A percentile compares a stretch with the other conserved stretches of the same genome.
These are phyloP conservation scores for Mycena albidolilacea DNA, from an alignment of 768 basidiomycete species.

Conservation along the genomic window DNA sequence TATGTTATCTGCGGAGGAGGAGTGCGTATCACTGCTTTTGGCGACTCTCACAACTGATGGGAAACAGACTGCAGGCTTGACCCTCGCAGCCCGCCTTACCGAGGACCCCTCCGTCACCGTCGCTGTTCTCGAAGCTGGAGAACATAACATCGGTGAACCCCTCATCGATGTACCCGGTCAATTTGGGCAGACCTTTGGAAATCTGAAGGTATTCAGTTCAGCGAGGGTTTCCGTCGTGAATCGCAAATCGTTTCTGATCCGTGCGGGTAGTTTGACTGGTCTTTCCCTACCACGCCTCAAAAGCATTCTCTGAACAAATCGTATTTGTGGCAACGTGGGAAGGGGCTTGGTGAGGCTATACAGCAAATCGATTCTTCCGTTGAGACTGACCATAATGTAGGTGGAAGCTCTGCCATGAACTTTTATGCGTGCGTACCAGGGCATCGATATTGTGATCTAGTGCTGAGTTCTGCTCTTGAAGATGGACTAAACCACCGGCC, in stretches of 20 bases:
- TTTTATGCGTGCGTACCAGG: slow-evolving; percentile 44
- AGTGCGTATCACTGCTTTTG: slow-evolving; percentile 20
- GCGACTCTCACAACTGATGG: not conserved
- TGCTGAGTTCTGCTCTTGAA: slow-evolving; percentile 11
- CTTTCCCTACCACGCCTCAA: slow-evolving; percentile 49
- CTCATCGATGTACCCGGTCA: slow-evolving; percentile 52
- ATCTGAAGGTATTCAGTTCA: slow-evolving; percentile 43
- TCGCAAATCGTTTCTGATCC: not conserved
- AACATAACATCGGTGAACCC: slow-evolving; percentile 50
- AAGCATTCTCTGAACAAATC: slow-evolving; percentile 44
- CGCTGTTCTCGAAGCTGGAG: slow-evolving; percentile 56
- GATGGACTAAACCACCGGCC: slow-evolving; percentile 51
- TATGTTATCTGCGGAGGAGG: slow-evolving; percentile 50
- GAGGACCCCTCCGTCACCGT: slow-evolving; percentile 56
- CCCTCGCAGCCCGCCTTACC: slow-evolving; percentile 58
- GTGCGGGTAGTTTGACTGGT: slow-evolving; percentile 53
- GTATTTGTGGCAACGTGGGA: slow-evolving; percentile 48
- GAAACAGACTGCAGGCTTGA: slow-evolving; percentile 54
- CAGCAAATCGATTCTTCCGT: not conserved
- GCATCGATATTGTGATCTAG: slow-evolving; percentile 45
- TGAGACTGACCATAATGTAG: slow-evolving; percentile 30
- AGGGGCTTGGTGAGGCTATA: slow-evolving; percentile 46
- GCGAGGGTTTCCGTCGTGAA: not conserved
- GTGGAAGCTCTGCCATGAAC: slow-evolving; percentile 64
- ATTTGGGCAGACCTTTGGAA: slow-evolving; percentile 47